phyloP scores from a whole-genome alignment of 2,329 filamentous ascomycete species.

The Furcasterigmium furcatum region DNA sequence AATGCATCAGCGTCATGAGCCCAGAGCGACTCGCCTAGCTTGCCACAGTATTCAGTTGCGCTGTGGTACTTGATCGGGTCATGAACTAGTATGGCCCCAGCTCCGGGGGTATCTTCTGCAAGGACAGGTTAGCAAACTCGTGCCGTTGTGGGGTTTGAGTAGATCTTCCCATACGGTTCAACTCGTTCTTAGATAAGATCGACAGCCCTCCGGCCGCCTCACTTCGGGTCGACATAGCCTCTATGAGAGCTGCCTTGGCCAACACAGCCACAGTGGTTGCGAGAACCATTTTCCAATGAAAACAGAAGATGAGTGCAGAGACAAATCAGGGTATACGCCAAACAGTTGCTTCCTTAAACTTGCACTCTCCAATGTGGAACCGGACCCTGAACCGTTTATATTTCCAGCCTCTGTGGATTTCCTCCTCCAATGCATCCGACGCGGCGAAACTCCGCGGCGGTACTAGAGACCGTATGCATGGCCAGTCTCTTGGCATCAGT shows the following conservation, averaged over 20 bases:
- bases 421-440: no score
- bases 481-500: no score
- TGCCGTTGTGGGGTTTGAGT: no score
- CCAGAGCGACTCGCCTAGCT: neutral
- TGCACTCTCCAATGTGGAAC: no score
- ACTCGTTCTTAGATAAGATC: conserved; percentile 1
- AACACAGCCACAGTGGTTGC: neutral
- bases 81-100: neutral
- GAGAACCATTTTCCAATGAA: neutral
- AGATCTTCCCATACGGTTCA: neutral
- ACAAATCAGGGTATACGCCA: no score
- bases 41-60: neutral
- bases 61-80: neutral
- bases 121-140: no score
- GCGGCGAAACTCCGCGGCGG: no score
- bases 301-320: no score
- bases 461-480: no score
- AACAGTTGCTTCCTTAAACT: no score
- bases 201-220: neutral
- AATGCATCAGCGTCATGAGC: neutral
- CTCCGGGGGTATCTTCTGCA: neutral
- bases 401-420: no score
- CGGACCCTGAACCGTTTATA: no score
- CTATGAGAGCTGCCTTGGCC: neutral
- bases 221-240: neutral